Evolutionary conservation across 164 flowering plant species (phyloP).

Genomic region (Nymphaea thermarum): DNA sequence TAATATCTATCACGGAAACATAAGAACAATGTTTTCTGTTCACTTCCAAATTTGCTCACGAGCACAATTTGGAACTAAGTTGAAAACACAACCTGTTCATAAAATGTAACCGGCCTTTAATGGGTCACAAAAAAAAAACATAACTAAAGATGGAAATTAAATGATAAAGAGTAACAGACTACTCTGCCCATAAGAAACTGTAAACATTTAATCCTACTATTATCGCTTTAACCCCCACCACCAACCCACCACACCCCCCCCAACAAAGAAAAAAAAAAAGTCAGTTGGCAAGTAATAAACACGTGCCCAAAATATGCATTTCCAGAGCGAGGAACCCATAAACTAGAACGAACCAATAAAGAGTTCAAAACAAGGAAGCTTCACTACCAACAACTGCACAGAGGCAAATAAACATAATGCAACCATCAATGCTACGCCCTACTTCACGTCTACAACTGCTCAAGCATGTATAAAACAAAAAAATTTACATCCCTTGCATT

Average conservation of each 20-base stretch:
- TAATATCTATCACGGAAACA: not conserved
- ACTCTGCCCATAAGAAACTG: not conserved
- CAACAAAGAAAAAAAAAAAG: no score
- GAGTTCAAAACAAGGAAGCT: not conserved
- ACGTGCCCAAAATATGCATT: not conserved
- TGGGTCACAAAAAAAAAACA: not conserved
- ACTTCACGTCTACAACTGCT: not conserved
- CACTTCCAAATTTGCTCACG: no score
- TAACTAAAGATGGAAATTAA: not conserved
- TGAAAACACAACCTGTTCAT: not conserved
- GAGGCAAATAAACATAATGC: not conserved
- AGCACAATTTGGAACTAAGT: no score
- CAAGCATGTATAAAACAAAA: not conserved
- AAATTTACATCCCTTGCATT: not conserved
- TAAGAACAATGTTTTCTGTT: no score
- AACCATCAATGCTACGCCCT: not conserved
- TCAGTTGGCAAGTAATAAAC: not conserved
- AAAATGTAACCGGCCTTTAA: not conserved
- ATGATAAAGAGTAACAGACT: not conserved
- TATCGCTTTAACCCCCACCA: not conserved
- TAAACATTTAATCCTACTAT: not conserved
- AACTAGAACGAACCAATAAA: not conserved
- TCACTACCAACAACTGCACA: not conserved
- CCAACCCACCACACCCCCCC: no score
- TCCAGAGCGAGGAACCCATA: not conserved